These are phyloP conservation scores for Avena atlantica DNA, from an alignment of 176 grass and related monocot genomes.

Conservation along the genomic window DNA sequence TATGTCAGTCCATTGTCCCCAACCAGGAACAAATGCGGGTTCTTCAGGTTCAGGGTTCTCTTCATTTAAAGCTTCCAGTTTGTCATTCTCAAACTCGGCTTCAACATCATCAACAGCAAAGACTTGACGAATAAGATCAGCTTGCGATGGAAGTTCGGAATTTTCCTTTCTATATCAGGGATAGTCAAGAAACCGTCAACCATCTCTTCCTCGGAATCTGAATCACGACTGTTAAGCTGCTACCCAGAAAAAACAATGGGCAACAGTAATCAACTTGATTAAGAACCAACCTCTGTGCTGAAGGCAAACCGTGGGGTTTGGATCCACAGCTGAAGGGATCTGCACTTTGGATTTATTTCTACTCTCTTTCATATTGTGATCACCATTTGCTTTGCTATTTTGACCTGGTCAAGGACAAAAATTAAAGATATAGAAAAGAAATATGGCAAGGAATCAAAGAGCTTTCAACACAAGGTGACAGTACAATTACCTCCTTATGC, in stretches of 20 bases:
- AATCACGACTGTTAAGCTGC: conserved; percentile 49
- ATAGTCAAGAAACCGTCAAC: conserved; percentile 73
- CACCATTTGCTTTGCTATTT: conserved; percentile 40
- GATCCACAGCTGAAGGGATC: conserved; percentile 31
- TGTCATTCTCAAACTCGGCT: conserved; percentile 81
- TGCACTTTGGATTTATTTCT: conserved; percentile 38
- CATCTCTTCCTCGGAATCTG: conserved; percentile 83
- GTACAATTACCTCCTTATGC: conserved; percentile 66
- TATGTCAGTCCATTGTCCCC: conserved; percentile 86
- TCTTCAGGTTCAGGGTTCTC: conserved; percentile 95
- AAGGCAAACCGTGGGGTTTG: conserved; percentile 50
- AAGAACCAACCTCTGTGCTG: conserved; percentile 28
- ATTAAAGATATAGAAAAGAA: neutral
- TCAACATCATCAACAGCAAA: conserved; percentile 97
- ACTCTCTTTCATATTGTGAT: neutral
- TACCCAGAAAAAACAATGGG: conserved; percentile 27
- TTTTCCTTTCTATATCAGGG: conserved; percentile 46
- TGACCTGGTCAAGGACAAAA: conserved; percentile 50
- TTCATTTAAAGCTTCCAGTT: conserved; percentile 70
- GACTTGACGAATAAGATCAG: conserved; percentile 71
- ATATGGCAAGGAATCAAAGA: neutral
- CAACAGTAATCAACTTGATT: neutral
- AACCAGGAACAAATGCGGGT: conserved; percentile 78
- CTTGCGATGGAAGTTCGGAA: conserved; percentile 72
- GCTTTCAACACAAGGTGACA: neutral